Evolutionary conservation across 2,329 filamentous ascomycete genomes (phyloP).

Genomic region (Diplodia sapinea): DNA sequence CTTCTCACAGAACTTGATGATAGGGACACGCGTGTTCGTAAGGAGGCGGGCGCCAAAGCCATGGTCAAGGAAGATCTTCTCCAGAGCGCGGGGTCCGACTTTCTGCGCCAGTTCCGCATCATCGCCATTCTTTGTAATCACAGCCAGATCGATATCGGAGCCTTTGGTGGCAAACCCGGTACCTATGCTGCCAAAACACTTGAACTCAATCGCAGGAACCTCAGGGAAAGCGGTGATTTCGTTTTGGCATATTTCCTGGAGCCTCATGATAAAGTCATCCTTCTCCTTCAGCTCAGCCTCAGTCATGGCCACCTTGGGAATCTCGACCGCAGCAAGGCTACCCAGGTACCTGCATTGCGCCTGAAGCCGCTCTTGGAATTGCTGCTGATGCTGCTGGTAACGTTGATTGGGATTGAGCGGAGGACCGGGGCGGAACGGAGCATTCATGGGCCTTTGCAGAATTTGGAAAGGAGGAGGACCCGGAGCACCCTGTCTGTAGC

Average conservation of each 20-base stretch:
- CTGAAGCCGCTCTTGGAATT: slow-evolving; percentile 34
- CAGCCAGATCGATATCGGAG: slow-evolving; percentile 89
- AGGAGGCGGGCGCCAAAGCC: slow-evolving; percentile 79
- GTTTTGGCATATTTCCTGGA: slow-evolving; percentile 69
- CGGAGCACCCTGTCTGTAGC: not conserved
- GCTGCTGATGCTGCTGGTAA: slow-evolving; percentile 17
- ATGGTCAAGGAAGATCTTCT: slow-evolving; percentile 73
- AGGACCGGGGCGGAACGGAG: slow-evolving; percentile 4
- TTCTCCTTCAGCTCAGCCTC: slow-evolving; percentile 70
- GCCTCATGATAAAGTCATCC: slow-evolving; percentile 68
- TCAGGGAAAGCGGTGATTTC: slow-evolving; percentile 50
- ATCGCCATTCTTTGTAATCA: slow-evolving; percentile 65
- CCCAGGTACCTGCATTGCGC: slow-evolving; percentile 53
- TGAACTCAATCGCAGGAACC: slow-evolving; percentile 65
- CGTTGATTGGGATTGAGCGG: slow-evolving; percentile 13
- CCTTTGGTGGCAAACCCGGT: slow-evolving; percentile 85
- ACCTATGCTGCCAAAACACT: slow-evolving; percentile 80
- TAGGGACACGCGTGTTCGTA: slow-evolving; percentile 79
- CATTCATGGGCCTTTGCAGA: slow-evolving; percentile 1
- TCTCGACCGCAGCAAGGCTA: slow-evolving; percentile 51
- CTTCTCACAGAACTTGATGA: slow-evolving; percentile 82
- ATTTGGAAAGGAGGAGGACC: slow-evolving; percentile 3
- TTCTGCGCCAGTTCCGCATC: slow-evolving; percentile 50
- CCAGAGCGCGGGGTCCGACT: slow-evolving; percentile 63
- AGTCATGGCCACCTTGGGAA: slow-evolving; percentile 68